A percentile compares a stretch with the other conserved stretches of the same genome.
These are phyloP conservation scores for Fusarium ramigenum DNA, from an alignment of 2,329 filamentous ascomycete genomes.

Conservation along the genomic window DNA sequence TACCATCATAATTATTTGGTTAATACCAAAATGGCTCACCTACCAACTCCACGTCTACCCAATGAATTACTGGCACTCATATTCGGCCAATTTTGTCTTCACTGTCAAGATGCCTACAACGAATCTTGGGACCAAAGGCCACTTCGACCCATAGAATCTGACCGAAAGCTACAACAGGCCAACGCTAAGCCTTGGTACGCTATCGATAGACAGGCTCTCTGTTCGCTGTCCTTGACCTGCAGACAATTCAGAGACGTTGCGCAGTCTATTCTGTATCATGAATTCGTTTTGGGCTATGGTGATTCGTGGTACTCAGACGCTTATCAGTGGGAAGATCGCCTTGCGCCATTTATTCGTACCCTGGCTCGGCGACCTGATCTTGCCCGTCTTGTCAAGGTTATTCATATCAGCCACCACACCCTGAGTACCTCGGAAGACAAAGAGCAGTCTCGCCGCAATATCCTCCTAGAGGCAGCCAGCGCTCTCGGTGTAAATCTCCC, in stretches of 20 bases:
- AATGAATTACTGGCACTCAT: background rate
- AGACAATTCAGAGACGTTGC: background rate
- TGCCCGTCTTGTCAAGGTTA: background rate
- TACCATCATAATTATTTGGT: background rate
- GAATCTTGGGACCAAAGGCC: background rate
- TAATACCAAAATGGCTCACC: background rate
- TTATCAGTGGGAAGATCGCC: background rate
- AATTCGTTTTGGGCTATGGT: constrained; percentile 16
- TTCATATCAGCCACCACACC: background rate
- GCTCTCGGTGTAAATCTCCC: background rate
- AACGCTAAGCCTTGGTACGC: background rate
- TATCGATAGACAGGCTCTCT: background rate
- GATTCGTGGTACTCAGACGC: background rate
- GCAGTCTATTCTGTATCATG: background rate
- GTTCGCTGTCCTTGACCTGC: background rate
- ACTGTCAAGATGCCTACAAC: background rate
- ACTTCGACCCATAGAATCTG: background rate
- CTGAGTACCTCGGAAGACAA: rapidly evolving
- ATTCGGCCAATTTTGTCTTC: background rate
- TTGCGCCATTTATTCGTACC: background rate
- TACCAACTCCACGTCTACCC: background rate
- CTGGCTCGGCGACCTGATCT: background rate
- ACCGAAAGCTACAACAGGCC: background rate
- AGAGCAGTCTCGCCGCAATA: background rate
- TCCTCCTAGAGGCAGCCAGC: background rate